Conservation (phyloP, 106 monocot species). For the Dendrobium officinale region DNA sequence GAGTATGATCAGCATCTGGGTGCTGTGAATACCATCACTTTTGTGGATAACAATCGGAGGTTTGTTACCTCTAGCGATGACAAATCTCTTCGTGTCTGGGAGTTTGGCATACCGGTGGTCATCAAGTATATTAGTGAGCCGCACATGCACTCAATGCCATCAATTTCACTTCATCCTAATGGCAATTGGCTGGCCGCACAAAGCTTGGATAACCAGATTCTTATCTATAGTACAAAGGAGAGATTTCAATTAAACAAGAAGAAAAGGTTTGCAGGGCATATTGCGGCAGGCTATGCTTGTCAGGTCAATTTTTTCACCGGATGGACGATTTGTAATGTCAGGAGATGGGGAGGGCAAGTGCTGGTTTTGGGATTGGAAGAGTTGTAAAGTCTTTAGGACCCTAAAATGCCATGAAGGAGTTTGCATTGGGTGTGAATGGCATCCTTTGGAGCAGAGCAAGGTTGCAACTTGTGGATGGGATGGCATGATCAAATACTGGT, state of each 20-base stretch:
- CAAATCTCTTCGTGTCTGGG: slow-evolving; percentile 95
- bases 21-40: slow-evolving; percentile 95
- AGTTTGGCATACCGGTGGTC: slow-evolving; percentile 96
- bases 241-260: slow-evolving; percentile 99
- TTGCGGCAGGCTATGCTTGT: slow-evolving; percentile 90
- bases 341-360: slow-evolving; percentile 96
- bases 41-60: slow-evolving; percentile 93
- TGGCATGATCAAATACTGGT: slow-evolving; percentile 98
- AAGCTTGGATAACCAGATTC: slow-evolving; percentile 96
- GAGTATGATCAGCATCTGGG: slow-evolving; percentile 98
- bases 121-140: slow-evolving; percentile 99
- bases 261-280: slow-evolving; percentile 96
- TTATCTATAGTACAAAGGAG: slow-evolving; percentile 96
- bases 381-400: slow-evolving; percentile 86
- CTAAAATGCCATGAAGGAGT: slow-evolving; percentile 85
- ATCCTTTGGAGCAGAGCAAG: slow-evolving; percentile 93
- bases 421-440: slow-evolving; percentile 95
- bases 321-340: slow-evolving; percentile 92
- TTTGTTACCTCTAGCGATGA: slow-evolving; percentile 99
- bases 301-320: slow-evolving; percentile 98
- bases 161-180: slow-evolving; percentile 90
- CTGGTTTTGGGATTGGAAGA: slow-evolving; percentile 99
- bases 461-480: slow-evolving; percentile 99
- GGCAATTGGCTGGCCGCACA: slow-evolving; percentile 93
- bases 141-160: slow-evolving; percentile 99